Evolutionary conservation across 1,139 yeast species (phyloP).

Genomic region (Scheffersomyces cryptocercus): DNA sequence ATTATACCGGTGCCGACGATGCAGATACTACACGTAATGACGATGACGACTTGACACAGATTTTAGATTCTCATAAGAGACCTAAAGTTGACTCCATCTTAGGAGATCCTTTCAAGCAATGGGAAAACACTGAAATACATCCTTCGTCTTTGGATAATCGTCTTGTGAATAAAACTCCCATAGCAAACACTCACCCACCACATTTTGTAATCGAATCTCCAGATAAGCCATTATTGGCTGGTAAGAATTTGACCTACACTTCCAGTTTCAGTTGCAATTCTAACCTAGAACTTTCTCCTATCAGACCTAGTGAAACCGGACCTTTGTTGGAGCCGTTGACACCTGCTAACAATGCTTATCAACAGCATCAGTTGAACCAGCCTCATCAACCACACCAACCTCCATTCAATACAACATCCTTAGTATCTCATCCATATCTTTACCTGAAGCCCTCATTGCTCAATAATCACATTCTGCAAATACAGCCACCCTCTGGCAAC

Average conservation of each 20-base stretch:
- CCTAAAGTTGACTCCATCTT: constrained; percentile 9
- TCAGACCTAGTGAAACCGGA: constrained; percentile 58
- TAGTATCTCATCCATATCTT: constrained; percentile 7
- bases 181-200: constrained; percentile 20
- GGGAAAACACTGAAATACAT: constrained; percentile 4
- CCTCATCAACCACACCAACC: constrained; percentile 13
- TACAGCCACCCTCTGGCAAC: constrained; percentile 2
- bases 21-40: constrained; percentile 5
- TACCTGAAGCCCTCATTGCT: constrained; percentile 4
- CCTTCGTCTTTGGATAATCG: background rate
- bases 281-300: constrained; percentile 63
- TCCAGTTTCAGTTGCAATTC: constrained; percentile 70
- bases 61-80: constrained; percentile 18
- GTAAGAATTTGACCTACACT: constrained; percentile 46
- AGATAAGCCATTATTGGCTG: constrained; percentile 41
- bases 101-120: constrained; percentile 14
- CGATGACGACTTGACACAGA: constrained; percentile 7
- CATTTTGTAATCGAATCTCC: constrained; percentile 39
- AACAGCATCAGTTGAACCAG: constrained; percentile 20
- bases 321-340: constrained; percentile 62
- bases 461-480: constrained; percentile 8
- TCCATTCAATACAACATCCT: constrained; percentile 16
- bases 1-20: constrained; percentile 5
- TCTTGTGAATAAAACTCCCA: constrained; percentile 11
- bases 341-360: constrained; percentile 37